These are phyloP conservation scores for Globisporangium echinulatum DNA, from an alignment of 352 stramenopile genomes.

Conservation along the genomic window DNA sequence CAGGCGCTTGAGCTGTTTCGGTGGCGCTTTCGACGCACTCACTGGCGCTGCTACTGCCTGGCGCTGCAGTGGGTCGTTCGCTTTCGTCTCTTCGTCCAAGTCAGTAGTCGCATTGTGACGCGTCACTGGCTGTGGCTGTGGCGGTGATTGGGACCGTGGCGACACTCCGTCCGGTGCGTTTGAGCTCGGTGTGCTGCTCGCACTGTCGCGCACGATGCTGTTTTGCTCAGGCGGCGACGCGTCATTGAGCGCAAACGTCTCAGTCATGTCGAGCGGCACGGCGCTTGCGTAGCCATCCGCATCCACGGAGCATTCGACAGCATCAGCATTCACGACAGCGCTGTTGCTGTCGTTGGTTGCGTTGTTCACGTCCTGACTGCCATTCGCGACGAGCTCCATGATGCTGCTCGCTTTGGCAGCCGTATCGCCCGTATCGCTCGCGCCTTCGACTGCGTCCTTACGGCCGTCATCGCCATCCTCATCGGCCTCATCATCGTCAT, in stretches of 20 bases:
- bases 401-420: neutral
- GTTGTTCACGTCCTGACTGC: neutral
- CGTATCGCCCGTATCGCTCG: neutral
- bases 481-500: neutral
- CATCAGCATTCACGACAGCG: neutral
- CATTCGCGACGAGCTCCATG: neutral
- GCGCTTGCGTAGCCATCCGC: too few relatives aligned
- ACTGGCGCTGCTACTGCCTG: neutral
- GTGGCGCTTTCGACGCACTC: neutral
- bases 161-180: too few relatives aligned
- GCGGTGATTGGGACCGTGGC: too few relatives aligned
- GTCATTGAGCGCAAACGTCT: neutral
- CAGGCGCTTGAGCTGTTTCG: conserved; percentile 5
- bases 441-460: neutral
- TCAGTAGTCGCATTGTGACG: neutral
- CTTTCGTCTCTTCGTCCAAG: conserved; percentile 9
- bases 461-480: neutral
- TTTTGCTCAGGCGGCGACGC: neutral
- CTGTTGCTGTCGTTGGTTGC: neutral
- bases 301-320: too few relatives aligned
- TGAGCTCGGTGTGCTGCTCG: neutral
- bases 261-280: neutral
- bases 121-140: too few relatives aligned
- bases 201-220: conserved; percentile 1
- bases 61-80: neutral